Evolutionary conservation across 495 filamentous ascomycete species (phyloP).

Genomic region (Aspergillus sclerotioniger): DNA sequence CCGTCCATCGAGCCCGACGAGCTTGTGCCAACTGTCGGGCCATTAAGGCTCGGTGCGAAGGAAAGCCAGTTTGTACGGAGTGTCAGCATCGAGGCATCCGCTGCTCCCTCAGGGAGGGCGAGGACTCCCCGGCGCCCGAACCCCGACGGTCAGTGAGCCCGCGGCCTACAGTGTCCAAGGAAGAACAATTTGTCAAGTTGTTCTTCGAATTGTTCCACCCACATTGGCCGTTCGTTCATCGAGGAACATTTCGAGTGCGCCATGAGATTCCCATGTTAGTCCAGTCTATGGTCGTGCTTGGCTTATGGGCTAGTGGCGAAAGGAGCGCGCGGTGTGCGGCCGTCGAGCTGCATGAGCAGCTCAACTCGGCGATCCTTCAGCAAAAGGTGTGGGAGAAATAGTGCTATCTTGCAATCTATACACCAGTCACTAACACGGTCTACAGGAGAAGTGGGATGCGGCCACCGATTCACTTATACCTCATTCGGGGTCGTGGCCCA

Average conservation of each 20-base stretch:
- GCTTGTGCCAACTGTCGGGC: slow-evolving; percentile 27
- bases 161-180: slow-evolving; percentile 1
- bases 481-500: slow-evolving; percentile 21
- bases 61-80: slow-evolving; percentile 24
- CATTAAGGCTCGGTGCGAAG: slow-evolving; percentile 28
- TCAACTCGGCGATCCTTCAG: slow-evolving; percentile 23
- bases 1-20: slow-evolving; percentile 9
- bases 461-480: slow-evolving; percentile 4
- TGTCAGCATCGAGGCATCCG: slow-evolving; percentile 23
- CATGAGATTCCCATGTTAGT: slow-evolving; percentile 24
- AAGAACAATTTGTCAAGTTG: slow-evolving; percentile 17
- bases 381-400: slow-evolving; percentile 24
- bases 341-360: slow-evolving; percentile 22
- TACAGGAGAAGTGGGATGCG: slow-evolving; percentile 31
- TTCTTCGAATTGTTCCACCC: slow-evolving; percentile 34
- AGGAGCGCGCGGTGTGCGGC: slow-evolving; percentile 17
- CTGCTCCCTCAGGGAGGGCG: slow-evolving; percentile 13
- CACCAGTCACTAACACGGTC: slow-evolving; percentile 1
- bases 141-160: background rate
- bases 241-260: slow-evolving; percentile 19
- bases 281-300: slow-evolving; percentile 30
- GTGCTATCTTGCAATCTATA: background rate
- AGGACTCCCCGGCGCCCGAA: background rate
- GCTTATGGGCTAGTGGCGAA: slow-evolving; percentile 25
- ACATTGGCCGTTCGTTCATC: slow-evolving; percentile 33